Evolutionary conservation across 192 early-diverging fungal species (phyloP).

Genomic region (Piromyces sp.): DNA sequence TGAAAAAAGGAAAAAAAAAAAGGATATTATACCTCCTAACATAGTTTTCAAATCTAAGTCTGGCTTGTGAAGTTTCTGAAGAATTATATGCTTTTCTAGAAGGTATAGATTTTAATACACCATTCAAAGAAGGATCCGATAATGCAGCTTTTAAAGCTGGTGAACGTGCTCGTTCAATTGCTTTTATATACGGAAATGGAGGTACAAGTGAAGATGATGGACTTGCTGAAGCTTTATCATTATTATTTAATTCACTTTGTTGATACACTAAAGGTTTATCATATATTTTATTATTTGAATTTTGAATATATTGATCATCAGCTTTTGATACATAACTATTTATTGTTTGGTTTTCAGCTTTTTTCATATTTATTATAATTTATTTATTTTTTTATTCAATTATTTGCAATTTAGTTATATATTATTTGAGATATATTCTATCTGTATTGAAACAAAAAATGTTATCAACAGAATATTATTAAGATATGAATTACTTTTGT

Average conservation of each 20-base stretch:
- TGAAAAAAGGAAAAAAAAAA: no score
- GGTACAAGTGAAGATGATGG: neutral
- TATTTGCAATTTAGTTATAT: no score
- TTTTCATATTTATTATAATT: neutral
- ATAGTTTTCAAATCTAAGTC: conserved; percentile 5
- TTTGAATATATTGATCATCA: neutral
- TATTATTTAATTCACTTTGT: neutral
- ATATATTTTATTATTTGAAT: neutral
- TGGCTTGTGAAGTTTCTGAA: neutral
- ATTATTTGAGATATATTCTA: no score
- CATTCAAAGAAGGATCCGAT: conserved; percentile 9
- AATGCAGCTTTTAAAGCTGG: conserved; percentile 13
- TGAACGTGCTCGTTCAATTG: conserved; percentile 3
- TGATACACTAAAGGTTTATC: neutral
- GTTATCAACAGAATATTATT: no score
- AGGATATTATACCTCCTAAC: conserved; percentile 6
- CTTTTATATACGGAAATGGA: neutral
- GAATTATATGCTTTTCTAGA: neutral
- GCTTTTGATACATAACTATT: neutral
- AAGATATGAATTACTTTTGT: no score
- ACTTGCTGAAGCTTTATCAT: neutral
- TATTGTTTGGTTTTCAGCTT: neutral
- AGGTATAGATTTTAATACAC: conserved; percentile 2
- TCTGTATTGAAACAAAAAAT: no score
- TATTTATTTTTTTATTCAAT: neutral